Percentiles rank a stretch among this genome's conserved stretches.
phyloP scores from a whole-genome alignment of 2,329 filamentous ascomycete species.

The Cercospora citrullina region DNA sequence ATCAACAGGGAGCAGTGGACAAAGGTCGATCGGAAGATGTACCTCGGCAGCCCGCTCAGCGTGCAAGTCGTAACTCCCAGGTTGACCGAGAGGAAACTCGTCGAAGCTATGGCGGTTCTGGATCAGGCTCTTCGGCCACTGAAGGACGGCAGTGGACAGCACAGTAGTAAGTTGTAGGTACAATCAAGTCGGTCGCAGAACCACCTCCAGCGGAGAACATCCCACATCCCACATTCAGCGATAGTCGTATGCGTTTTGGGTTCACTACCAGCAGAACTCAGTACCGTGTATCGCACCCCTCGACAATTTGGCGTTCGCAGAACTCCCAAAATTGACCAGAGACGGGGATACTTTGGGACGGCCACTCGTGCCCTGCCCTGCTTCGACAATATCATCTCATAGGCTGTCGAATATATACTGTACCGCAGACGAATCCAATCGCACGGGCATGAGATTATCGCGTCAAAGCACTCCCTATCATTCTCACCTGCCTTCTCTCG shows the following conservation, averaged over 20 bases:
- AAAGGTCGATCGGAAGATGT: conserved; percentile 54
- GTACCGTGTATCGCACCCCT: too few relatives aligned
- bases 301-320: too few relatives aligned
- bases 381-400: too few relatives aligned
- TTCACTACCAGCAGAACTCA: background rate
- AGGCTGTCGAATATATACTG: too few relatives aligned
- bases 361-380: too few relatives aligned
- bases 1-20: conserved; percentile 60
- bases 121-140: conserved; percentile 45
- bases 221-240: background rate
- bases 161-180: background rate
- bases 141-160: background rate
- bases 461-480: too few relatives aligned
- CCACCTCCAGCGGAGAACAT: too few relatives aligned
- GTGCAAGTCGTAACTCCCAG: conserved; percentile 60
- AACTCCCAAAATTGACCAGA: too few relatives aligned
- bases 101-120: conserved; percentile 55
- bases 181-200: background rate
- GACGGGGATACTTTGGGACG: too few relatives aligned
- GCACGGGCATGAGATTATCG: too few relatives aligned
- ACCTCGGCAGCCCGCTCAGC: conserved; percentile 56
- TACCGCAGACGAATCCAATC: too few relatives aligned
- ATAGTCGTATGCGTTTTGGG: background rate
- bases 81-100: conserved; percentile 56
- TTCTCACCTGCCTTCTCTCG: too few relatives aligned